Evolutionary conservation across 352 stramenopile genomes (phyloP).

Genomic region (Saprolegnia diclina): DNA sequence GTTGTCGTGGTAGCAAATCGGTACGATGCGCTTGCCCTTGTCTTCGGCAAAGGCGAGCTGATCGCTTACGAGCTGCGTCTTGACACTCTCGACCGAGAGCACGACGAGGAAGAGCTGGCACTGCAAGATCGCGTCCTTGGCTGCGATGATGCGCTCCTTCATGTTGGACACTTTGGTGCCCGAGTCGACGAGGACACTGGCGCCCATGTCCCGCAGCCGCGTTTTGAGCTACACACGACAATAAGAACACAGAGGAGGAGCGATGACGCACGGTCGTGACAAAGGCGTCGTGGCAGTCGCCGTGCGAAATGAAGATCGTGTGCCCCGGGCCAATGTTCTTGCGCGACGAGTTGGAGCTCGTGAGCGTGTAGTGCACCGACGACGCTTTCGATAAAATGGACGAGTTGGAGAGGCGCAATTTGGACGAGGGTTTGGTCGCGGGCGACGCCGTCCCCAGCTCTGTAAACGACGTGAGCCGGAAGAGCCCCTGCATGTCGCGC

Average conservation of each 20-base stretch:
- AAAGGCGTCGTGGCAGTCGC: slow-evolving; percentile 60
- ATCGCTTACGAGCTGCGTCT: slow-evolving; percentile 68
- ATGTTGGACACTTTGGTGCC: slow-evolving; percentile 35
- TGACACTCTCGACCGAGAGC: slow-evolving; percentile 65
- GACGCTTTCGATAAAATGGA: neutral
- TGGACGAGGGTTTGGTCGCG: neutral
- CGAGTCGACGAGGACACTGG: slow-evolving; percentile 14
- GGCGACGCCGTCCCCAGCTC: neutral
- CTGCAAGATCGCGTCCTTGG: slow-evolving; percentile 71
- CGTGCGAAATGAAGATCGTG: slow-evolving; percentile 69
- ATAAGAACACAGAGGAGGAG: no score
- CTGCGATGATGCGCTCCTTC: slow-evolving; percentile 64
- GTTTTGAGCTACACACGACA: slow-evolving; percentile 1
- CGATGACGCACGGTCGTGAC: slow-evolving; percentile 19
- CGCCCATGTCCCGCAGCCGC: neutral
- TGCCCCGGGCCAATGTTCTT: slow-evolving; percentile 15
- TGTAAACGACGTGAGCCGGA: slow-evolving; percentile 1
- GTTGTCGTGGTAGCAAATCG: slow-evolving; percentile 33
- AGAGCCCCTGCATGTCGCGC: neutral
- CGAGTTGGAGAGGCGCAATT: neutral
- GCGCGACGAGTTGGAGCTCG: neutral
- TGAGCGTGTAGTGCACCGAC: neutral
- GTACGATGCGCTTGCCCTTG: slow-evolving; percentile 75
- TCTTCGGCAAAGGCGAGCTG: slow-evolving; percentile 80
- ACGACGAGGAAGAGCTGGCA: slow-evolving; percentile 74